phyloP scores from a whole-genome alignment of 2,329 filamentous ascomycete species.

The Aureobasidium sp. region DNA sequence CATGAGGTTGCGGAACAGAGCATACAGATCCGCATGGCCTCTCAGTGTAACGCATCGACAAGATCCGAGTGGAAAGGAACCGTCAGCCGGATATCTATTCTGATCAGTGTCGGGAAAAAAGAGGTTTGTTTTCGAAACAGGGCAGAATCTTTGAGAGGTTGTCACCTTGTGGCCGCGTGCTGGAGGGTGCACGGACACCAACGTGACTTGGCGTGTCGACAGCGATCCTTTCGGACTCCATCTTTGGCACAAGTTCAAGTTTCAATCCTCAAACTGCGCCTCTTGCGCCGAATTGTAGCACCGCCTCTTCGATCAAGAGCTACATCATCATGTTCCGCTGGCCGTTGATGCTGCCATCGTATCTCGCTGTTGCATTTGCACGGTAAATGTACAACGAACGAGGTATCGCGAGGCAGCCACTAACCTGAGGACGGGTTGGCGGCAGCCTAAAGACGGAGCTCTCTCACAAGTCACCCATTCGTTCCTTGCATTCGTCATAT shows the following conservation, averaged over 20 bases:
- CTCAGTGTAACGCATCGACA: not conserved
- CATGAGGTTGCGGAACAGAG: not conserved
- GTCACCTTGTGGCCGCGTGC: constrained; percentile 9
- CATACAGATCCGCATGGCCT: constrained; percentile 4
- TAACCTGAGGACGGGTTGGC: not conserved
- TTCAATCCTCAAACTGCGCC: constrained; percentile 7
- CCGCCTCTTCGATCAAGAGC: not conserved
- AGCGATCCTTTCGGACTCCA: not conserved
- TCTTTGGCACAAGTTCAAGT: not conserved
- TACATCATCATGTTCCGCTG: constrained; percentile 3
- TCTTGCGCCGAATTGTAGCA: constrained; percentile 1
- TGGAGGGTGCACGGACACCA: not conserved
- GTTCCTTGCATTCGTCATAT: constrained; percentile 12
- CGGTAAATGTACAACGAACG: not conserved
- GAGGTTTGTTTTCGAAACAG: constrained; percentile 11
- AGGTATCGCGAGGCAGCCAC: constrained; percentile 2
- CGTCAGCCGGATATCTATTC: not conserved
- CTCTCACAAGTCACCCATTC: not conserved
- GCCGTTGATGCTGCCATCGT: constrained; percentile 4
- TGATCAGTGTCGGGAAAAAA: not conserved
- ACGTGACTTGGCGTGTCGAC: not conserved
- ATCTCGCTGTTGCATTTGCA: not conserved
- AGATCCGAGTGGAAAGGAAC: not conserved
- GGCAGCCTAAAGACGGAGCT: constrained; percentile 10
- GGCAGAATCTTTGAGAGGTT: no score